Evolutionary conservation across 202 grass and related monocot species (phyloP).

Genomic region (Setaria viridis): DNA sequence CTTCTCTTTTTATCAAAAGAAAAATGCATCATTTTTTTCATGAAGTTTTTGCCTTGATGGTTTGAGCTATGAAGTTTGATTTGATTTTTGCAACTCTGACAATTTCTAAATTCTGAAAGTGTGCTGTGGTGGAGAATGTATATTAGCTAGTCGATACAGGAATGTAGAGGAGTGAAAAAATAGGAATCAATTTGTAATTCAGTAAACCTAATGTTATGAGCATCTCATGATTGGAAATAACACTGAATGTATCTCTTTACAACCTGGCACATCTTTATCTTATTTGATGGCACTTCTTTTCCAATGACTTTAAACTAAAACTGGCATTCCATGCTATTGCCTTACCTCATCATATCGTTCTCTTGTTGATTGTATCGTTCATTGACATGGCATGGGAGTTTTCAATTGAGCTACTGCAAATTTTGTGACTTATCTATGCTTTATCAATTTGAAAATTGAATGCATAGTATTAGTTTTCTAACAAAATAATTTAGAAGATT

Average conservation of each 20-base stretch:
- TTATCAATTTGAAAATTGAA: slow-evolving; percentile 5
- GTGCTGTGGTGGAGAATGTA: not conserved
- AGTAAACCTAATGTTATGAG: slow-evolving; percentile 3
- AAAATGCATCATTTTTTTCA: not conserved
- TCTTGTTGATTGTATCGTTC: not conserved
- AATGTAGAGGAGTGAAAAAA: slow-evolving; percentile 6
- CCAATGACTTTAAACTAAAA: not conserved
- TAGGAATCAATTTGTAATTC: not conserved
- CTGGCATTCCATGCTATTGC: not conserved
- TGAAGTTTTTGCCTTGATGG: not conserved
- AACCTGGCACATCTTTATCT: slow-evolving; percentile 17
- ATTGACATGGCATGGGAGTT: not conserved
- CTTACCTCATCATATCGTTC: not conserved
- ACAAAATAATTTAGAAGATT: slow-evolving; percentile 17
- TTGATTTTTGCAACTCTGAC: not conserved
- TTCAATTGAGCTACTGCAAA: not conserved
- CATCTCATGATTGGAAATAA: slow-evolving; percentile 1
- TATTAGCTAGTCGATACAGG: not conserved
- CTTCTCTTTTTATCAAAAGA: not conserved
- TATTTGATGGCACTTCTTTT: slow-evolving; percentile 28
- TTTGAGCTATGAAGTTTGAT: not conserved
- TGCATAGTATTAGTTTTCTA: not conserved
- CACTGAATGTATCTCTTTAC: slow-evolving; percentile 18
- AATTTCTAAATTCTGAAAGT: slow-evolving; percentile 24
- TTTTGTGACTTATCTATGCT: not conserved